These are phyloP conservation scores for Vanrija sp. DNA, from an alignment of 1,284 basidiomycete genomes.

Conservation along the genomic window DNA sequence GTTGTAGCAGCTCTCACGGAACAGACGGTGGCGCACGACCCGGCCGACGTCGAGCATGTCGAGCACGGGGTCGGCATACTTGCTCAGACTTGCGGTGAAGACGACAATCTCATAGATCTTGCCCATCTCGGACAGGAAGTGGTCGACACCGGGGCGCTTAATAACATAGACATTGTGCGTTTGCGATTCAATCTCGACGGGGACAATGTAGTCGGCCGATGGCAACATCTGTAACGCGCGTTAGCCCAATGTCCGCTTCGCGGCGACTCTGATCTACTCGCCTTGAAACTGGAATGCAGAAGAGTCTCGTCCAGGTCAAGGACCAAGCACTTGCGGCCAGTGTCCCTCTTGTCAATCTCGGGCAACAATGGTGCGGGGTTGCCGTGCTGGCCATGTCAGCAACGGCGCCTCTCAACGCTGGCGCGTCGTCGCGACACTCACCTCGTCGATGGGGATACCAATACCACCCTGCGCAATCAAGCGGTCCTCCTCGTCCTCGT, in stretches of 20 bases:
- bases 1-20: conserved; percentile 98
- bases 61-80: conserved; percentile 98
- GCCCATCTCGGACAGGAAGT: conserved; percentile 95
- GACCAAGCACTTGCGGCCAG: conserved; percentile 85
- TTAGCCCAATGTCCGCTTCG: neutral
- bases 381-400: conserved; percentile 61
- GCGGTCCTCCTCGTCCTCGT: conserved; percentile 71
- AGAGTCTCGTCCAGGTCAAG: conserved; percentile 94
- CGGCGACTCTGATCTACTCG: conserved; percentile 40
- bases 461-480: conserved; percentile 75
- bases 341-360: conserved; percentile 66
- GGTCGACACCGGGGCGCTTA: conserved; percentile 96
- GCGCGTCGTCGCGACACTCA: conserved; percentile 50
- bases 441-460: conserved; percentile 73
- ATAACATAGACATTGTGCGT: conserved; percentile 99
- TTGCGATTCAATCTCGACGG: conserved; percentile 97
- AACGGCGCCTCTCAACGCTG: neutral
- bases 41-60: conserved; percentile 92
- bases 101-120: conserved; percentile 97
- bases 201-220: conserved; percentile 95
- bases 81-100: conserved; percentile 95
- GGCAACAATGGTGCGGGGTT: conserved; percentile 76
- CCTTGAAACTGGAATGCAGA: conserved; percentile 90
- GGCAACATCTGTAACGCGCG: conserved; percentile 68
- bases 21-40: conserved; percentile 91